Evolutionary conservation across 352 stramenopile genomes (phyloP), one percentile per base, ranked within the genome.

Genomic region (Globisporangium cylindrosporum): DNA sequence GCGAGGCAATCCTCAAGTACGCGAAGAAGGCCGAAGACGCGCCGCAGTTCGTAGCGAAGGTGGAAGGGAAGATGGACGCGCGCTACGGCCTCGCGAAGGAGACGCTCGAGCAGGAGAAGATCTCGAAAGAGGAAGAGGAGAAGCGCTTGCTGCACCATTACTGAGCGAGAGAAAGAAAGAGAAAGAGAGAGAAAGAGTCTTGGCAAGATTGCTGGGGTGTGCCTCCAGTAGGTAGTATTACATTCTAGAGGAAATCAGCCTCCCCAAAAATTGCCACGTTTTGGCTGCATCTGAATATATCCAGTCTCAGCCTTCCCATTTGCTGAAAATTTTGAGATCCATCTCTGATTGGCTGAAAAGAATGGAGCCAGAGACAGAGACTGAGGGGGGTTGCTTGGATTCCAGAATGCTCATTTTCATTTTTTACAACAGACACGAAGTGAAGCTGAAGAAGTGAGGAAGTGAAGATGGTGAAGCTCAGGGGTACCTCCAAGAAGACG

Each of bases 1-100:
- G 88, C 10, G 84, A 91, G 59, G 88, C 88, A n/a, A 93, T 96
- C 53, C 66, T 96, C 38, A 92, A 94, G 73, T 94, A 94, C 59
- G 88, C 88, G 43, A 89, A 96, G 59, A 75, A 81, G 29, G 88
- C 88, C 9, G 73, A 90, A 67, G 71, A 78, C 20, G 86, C 90
- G 14, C 87, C 88, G 10, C 82, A 91, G 70, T 96, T 93, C 62
- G 66, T 87, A 1, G 75, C 70, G 7, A 72, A 78, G n/a, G 75
- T 80, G 1, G 72, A 22, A 8, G 79, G 76, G 38, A 92, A 93
- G 74, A 75, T 96, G 27, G 85, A 93, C 55, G 72, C 77, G 53
- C 80, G 84, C 7, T 96, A 96, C 67, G 70, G 83, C 18, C 69
- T 96, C 24, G 85, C 85, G 3, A 79, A 86, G 62, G 76, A 90